Percentiles rank a stretch among this genome's conserved stretches.
phyloP scores from a whole-genome alignment of 1,284 basidiomycete species.

The Cystobasidiaceae sp. region DNA sequence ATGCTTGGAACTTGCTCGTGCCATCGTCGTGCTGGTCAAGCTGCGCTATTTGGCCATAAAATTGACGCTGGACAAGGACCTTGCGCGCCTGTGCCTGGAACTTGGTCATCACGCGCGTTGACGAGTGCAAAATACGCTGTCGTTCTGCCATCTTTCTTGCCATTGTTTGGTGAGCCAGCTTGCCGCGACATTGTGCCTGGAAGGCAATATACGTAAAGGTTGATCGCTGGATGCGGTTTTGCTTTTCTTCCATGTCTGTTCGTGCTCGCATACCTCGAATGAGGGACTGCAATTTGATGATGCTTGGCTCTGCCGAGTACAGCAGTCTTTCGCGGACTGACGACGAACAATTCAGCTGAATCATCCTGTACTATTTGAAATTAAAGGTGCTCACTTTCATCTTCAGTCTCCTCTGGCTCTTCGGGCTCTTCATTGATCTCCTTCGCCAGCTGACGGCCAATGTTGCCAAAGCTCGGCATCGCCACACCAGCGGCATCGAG shows the following conservation, averaged over 20 bases:
- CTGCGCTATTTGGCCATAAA: constrained; percentile 43
- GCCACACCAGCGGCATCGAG: constrained; percentile 84
- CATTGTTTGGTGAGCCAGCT: constrained; percentile 27
- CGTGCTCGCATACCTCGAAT: constrained; percentile 67
- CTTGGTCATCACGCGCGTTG: constrained; percentile 33
- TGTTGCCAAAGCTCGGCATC: constrained; percentile 95
- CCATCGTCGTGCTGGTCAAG: constrained; percentile 44
- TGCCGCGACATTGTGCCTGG: constrained; percentile 32
- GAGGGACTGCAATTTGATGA: constrained; percentile 68
- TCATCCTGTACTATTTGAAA: neutral
- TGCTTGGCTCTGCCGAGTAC: constrained; percentile 25
- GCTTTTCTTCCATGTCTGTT: constrained; percentile 50
- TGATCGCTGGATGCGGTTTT: constrained; percentile 27
- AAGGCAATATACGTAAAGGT: constrained; percentile 22
- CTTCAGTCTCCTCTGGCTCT: constrained; percentile 54
- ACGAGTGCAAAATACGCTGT: constrained; percentile 24
- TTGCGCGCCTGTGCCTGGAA: constrained; percentile 46
- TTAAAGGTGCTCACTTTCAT: constrained; percentile 54
- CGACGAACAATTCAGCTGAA: neutral
- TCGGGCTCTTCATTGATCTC: constrained; percentile 85
- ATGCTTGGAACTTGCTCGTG: constrained; percentile 34
- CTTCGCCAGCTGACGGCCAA: constrained; percentile 85
- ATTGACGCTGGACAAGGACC: constrained; percentile 44
- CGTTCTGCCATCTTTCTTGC: constrained; percentile 36
- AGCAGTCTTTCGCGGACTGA: constrained; percentile 53